These are phyloP conservation scores for Phenoliferia sp. DNA, from an alignment of 1,284 basidiomycete genomes.

Conservation along the genomic window DNA sequence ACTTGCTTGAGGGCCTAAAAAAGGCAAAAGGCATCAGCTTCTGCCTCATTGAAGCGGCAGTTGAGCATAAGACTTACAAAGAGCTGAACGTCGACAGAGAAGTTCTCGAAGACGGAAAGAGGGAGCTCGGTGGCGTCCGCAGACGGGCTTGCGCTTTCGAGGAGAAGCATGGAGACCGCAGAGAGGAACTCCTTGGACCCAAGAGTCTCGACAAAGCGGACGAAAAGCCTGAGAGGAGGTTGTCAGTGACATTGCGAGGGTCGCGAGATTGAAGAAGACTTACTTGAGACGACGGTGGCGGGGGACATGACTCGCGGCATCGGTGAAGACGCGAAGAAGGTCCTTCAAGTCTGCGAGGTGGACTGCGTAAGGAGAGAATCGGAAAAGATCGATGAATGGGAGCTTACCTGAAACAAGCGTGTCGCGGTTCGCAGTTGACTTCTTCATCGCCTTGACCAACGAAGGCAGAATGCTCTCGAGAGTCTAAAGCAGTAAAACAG, in stretches of 20 bases:
- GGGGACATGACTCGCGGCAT: constrained; percentile 79
- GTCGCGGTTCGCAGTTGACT: constrained; percentile 31
- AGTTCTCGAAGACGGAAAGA: constrained; percentile 60
- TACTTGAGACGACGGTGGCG: constrained; percentile 78
- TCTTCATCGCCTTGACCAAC: constrained; percentile 62
- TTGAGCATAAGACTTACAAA: constrained; percentile 51
- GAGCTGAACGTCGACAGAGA: constrained; percentile 53
- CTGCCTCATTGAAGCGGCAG: constrained; percentile 8
- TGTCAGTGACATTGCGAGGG: constrained; percentile 18
- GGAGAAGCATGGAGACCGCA: constrained; percentile 76
- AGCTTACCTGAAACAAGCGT: constrained; percentile 27
- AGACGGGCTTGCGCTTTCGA: constrained; percentile 63
- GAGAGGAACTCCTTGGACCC: constrained; percentile 76
- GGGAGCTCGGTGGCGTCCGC: constrained; percentile 63
- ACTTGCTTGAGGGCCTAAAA: constrained; percentile 61
- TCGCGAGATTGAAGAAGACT: constrained; percentile 28
- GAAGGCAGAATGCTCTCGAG: constrained; percentile 90
- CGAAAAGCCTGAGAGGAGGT: constrained; percentile 65
- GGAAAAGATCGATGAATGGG: no score
- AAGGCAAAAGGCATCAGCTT: constrained; percentile 30
- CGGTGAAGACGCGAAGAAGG: constrained; percentile 81
- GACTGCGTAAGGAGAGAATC: background rate
- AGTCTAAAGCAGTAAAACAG: constrained; percentile 52
- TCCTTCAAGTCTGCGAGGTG: constrained; percentile 37
- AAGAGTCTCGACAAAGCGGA: constrained; percentile 80